phyloP scores from a whole-genome alignment of 139 green algal genomes.

The Trebouxia sp. region DNA sequence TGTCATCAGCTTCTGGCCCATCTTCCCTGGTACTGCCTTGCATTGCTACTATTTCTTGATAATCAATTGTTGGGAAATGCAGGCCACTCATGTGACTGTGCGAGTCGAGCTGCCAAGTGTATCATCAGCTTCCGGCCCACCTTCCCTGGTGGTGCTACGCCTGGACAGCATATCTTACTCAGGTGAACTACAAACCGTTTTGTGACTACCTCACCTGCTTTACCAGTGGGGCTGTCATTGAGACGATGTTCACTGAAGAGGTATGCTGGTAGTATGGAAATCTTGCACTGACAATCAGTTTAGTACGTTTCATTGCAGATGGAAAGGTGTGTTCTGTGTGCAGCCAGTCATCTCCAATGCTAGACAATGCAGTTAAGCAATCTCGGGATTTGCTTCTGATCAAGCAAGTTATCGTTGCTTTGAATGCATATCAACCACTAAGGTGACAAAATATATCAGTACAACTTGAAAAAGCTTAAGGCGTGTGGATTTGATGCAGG shows the following conservation, averaged over 20 bases:
- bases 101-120: slow-evolving; percentile 50
- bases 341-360: no score
- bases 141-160: slow-evolving; percentile 43
- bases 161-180: slow-evolving; percentile 39
- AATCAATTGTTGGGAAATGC: slow-evolving; percentile 14
- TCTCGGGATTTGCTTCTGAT: no score
- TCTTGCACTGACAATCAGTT: background rate
- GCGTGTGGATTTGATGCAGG: background rate
- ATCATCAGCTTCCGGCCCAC: background rate
- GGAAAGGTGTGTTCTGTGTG: no score
- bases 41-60: slow-evolving; percentile 37
- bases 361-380: no score
- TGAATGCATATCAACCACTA: background rate
- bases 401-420: no score
- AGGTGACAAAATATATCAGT: no score
- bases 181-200: slow-evolving; percentile 21
- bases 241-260: no score
- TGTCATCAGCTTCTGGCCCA: background rate
- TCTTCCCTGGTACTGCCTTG: slow-evolving; percentile 41
- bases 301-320: background rate
- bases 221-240: no score
- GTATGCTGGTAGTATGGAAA: no score
- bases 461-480: no score
- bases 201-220: background rate
- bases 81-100: slow-evolving; percentile 16